phyloP scores from a whole-genome alignment of 2,329 filamentous ascomycete genomes.

The Cryphonectria carpinicola region DNA sequence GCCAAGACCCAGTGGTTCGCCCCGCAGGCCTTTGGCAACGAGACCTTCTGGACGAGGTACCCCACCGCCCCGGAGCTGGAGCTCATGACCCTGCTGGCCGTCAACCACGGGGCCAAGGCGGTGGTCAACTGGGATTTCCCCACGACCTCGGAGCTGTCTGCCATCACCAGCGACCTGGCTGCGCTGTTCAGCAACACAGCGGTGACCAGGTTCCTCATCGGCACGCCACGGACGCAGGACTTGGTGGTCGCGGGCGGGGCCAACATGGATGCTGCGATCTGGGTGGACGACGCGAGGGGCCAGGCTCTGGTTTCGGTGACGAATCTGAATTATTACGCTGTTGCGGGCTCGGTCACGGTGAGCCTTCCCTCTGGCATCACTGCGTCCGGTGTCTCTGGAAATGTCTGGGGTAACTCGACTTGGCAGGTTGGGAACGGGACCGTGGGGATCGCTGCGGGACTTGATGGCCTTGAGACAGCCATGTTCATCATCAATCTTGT shows the following conservation, averaged over 20 bases:
- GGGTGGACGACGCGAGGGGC: slow-evolving; percentile 37
- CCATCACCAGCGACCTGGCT: slow-evolving; percentile 43
- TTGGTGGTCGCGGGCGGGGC: slow-evolving; percentile 33
- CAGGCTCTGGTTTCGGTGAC: slow-evolving; percentile 29
- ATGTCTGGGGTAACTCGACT: slow-evolving; percentile 25
- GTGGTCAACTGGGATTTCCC: slow-evolving; percentile 55
- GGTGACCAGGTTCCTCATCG: slow-evolving; percentile 44
- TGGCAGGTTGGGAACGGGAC: slow-evolving; percentile 27
- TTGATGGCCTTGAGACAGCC: slow-evolving; percentile 12
- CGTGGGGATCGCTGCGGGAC: slow-evolving; percentile 4
- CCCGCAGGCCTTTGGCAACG: slow-evolving; percentile 52
- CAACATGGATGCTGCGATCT: slow-evolving; percentile 46
- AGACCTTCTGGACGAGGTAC: slow-evolving; percentile 50
- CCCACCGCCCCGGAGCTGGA: slow-evolving; percentile 50
- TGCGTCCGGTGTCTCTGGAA: slow-evolving; percentile 7
- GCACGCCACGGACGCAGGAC: slow-evolving; percentile 33
- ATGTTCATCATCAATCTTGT: slow-evolving; percentile 17
- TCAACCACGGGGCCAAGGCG: slow-evolving; percentile 55
- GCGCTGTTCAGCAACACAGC: slow-evolving; percentile 40
- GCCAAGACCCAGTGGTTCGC: slow-evolving; percentile 53
- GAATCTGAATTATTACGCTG: slow-evolving; percentile 28
- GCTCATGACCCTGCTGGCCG: slow-evolving; percentile 50
- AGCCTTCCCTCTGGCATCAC: slow-evolving; percentile 20
- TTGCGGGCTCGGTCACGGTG: slow-evolving; percentile 17
- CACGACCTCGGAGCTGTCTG: slow-evolving; percentile 39